A percentile compares a stretch with the other conserved stretches of the same genome.
Evolutionary conservation across 2,329 filamentous ascomycete genomes (phyloP).

Genomic region (Colletotrichum ledebouriae): DNA sequence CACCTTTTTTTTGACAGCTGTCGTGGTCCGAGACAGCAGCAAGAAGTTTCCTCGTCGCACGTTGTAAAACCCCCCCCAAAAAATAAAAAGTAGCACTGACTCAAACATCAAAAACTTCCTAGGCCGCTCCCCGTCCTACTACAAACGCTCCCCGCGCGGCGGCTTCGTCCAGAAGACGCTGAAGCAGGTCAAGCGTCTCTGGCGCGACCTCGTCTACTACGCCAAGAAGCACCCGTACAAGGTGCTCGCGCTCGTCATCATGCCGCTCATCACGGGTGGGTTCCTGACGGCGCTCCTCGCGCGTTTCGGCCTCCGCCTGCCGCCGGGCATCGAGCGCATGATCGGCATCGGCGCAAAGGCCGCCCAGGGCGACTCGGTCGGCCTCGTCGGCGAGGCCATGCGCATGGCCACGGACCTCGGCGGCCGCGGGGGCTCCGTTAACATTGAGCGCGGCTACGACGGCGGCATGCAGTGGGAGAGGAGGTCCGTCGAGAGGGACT

Average conservation of each 20-base stretch:
- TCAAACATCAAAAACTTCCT: not conserved
- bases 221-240: conserved; percentile 87
- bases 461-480: conserved; percentile 56
- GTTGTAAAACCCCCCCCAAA: not conserved
- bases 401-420: conserved; percentile 61
- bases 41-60: not conserved
- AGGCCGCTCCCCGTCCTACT: conserved; percentile 71
- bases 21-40: not conserved
- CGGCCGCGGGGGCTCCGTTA: conserved; percentile 46
- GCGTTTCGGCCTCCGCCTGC: conserved; percentile 84
- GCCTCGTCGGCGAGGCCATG: conserved; percentile 68
- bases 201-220: conserved; percentile 86
- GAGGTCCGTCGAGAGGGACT: conserved; percentile 52
- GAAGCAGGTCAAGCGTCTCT: conserved; percentile 81
- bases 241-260: conserved; percentile 86
- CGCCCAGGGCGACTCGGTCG: conserved; percentile 61
- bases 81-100: not conserved
- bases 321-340: conserved; percentile 71
- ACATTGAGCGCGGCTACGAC: conserved; percentile 52
- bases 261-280: conserved; percentile 89
- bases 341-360: conserved; percentile 66
- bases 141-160: conserved; percentile 84
- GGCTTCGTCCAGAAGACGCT: conserved; percentile 82
- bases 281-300: conserved; percentile 82
- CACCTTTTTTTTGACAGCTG: not conserved